Evolutionary conservation across 1,284 basidiomycete genomes (phyloP).

Genomic region (Leccinum holopus): DNA sequence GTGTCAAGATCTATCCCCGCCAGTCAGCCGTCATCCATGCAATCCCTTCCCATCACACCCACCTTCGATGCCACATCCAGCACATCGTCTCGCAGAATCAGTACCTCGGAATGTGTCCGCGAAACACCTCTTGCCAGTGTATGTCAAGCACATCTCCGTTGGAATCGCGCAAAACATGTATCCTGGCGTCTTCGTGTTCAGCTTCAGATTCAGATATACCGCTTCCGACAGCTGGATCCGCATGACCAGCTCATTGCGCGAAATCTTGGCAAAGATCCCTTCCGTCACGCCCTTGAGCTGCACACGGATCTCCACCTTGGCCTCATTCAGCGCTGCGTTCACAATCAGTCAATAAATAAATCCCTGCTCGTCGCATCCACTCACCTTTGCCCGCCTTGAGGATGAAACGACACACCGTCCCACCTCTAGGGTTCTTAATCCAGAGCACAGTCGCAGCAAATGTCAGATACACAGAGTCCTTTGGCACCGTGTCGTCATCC

Average conservation of each 20-base stretch:
- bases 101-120: constrained; percentile 85
- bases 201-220: constrained; percentile 77
- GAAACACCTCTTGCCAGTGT: constrained; percentile 81
- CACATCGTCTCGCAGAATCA: constrained; percentile 92
- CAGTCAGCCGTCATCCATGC: constrained; percentile 14
- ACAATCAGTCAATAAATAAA: constrained; percentile 12
- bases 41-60: constrained; percentile 18
- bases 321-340: constrained; percentile 82
- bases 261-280: constrained; percentile 94
- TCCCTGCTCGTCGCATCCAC: constrained; percentile 18
- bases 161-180: constrained; percentile 86
- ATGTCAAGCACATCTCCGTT: constrained; percentile 95
- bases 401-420: constrained; percentile 96
- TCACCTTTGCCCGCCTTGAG: constrained; percentile 94
- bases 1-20: constrained; percentile 79
- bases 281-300: constrained; percentile 96
- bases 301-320: constrained; percentile 94
- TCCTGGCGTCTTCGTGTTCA: constrained; percentile 84
- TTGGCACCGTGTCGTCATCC: constrained; percentile 93
- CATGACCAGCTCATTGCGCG: constrained; percentile 92
- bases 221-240: constrained; percentile 95
- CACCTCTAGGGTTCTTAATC: constrained; percentile 90
- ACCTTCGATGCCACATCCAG: constrained; percentile 96
- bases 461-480: constrained; percentile 87
- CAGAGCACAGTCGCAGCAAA: constrained; percentile 83